Conservation (phyloP, 352 stramenopile species). For the Phytophthora syringae region DNA sequence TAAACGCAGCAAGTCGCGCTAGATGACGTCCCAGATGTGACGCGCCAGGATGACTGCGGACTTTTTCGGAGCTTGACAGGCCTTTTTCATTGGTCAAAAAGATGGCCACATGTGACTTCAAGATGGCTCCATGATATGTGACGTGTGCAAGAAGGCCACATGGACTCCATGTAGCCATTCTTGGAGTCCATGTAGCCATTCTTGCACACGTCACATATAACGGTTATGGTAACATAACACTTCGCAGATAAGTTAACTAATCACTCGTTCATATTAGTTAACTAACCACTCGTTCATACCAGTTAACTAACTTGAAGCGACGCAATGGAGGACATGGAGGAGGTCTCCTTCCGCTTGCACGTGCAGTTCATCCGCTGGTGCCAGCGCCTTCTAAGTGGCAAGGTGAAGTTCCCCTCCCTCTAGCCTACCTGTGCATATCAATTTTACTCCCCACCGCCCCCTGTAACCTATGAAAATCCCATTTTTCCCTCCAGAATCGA, state of each 20-base stretch:
- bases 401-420: constrained; percentile 33
- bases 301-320: background rate
- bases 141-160: too few relatives aligned
- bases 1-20: too few relatives aligned
- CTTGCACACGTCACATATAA: background rate
- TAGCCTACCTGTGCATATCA: constrained; percentile 3
- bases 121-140: too few relatives aligned
- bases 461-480: background rate
- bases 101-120: constrained; percentile 12
- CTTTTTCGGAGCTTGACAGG: too few relatives aligned
- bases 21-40: too few relatives aligned
- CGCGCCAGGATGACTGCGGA: too few relatives aligned
- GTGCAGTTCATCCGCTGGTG: constrained; percentile 59
- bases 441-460: constrained; percentile 2
- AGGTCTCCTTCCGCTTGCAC: constrained; percentile 84
- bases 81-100: too few relatives aligned
- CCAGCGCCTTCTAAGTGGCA: constrained; percentile 45
- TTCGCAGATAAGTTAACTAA: background rate
- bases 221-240: background rate
- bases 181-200: background rate
- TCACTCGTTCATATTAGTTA: too few relatives aligned
- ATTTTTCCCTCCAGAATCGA: constrained; percentile 41
- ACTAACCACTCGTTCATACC: too few relatives aligned
- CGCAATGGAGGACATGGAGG: constrained; percentile 62
- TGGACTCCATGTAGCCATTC: too few relatives aligned